A percentile compares a stretch with the other conserved stretches of the same genome.
Evolutionary conservation across 441 rosid genomes (phyloP).

Genomic region (Populus tomentosa): DNA sequence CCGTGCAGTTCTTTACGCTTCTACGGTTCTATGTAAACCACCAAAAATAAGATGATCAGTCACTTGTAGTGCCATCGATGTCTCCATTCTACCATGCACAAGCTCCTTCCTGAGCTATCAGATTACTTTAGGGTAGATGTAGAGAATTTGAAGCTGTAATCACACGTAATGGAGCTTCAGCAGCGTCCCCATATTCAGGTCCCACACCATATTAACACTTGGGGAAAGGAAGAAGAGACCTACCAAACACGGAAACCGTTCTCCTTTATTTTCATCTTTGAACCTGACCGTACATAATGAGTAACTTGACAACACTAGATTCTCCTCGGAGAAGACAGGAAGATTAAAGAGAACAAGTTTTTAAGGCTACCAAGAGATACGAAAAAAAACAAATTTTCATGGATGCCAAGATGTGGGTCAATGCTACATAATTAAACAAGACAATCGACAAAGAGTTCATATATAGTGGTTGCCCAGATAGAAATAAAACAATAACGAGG

Average conservation of each 20-base stretch:
- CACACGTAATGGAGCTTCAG: neutral
- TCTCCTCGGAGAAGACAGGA: conserved; percentile 15
- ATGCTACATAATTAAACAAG: conserved; percentile 1
- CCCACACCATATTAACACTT: neutral
- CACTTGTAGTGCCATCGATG: neutral
- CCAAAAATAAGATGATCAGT: neutral
- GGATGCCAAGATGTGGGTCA: conserved; percentile 23
- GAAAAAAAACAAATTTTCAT: conserved; percentile 10
- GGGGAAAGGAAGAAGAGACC: neutral
- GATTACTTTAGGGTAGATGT: neutral
- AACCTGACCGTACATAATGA: conserved; percentile 6
- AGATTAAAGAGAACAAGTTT: conserved; percentile 9
- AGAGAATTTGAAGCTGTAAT: neutral
- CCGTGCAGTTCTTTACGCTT: too few species aligned
- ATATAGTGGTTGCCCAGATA: neutral
- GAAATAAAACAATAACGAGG: conserved; percentile 7
- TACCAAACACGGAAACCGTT: neutral
- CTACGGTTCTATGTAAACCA: too few species aligned
- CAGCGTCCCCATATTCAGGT: neutral
- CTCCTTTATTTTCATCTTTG: neutral
- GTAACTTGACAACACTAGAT: conserved; percentile 14
- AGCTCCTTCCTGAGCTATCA: neutral
- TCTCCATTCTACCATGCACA: neutral
- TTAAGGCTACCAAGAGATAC: conserved; percentile 10
- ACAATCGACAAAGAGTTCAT: conserved; percentile 12